phyloP scores from a whole-genome alignment of 2,329 filamentous ascomycete genomes.

The Arthrobotrys musiformis region DNA sequence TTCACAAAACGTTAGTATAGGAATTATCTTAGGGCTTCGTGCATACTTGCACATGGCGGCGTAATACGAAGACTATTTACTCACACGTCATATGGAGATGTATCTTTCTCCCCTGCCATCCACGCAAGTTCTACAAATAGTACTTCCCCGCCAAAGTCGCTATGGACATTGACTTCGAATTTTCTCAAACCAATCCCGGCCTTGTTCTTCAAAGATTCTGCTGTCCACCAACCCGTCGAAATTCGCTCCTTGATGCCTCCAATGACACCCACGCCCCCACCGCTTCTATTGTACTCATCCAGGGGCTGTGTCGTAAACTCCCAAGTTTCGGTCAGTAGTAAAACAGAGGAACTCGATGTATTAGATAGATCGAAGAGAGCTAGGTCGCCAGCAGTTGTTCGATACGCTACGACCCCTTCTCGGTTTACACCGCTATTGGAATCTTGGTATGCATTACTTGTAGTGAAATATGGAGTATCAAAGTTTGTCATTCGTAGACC shows the following conservation, averaged over 20 bases:
- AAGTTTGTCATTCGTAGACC: slow-evolving; percentile 3
- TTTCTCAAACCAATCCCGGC: slow-evolving; percentile 1
- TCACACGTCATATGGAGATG: slow-evolving; percentile 3
- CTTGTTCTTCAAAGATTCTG: background rate
- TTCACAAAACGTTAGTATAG: no score
- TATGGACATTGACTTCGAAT: slow-evolving; percentile 35
- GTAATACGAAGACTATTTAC: background rate
- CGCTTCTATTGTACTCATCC: slow-evolving; percentile 17
- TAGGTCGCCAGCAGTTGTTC: slow-evolving; percentile 23
- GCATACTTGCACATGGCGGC: background rate
- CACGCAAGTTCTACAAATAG: slow-evolving; percentile 24
- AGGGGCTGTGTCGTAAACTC: slow-evolving; percentile 25
- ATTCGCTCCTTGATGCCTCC: background rate
- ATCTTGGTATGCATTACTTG: slow-evolving; percentile 12
- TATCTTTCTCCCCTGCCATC: background rate
- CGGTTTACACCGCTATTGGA: background rate
- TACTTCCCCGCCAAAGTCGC: slow-evolving; percentile 38
- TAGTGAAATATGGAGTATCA: slow-evolving; percentile 38
- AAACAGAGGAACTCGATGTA: slow-evolving; percentile 27
- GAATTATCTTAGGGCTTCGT: background rate
- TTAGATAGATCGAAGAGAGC: slow-evolving; percentile 31
- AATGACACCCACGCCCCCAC: background rate
- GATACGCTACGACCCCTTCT: slow-evolving; percentile 17
- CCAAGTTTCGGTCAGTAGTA: slow-evolving; percentile 11
- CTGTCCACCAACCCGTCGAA: slow-evolving; percentile 9